Evolutionary conservation across 73 alveolate species (phyloP).

Genomic region (Tetrahymena borealis): DNA sequence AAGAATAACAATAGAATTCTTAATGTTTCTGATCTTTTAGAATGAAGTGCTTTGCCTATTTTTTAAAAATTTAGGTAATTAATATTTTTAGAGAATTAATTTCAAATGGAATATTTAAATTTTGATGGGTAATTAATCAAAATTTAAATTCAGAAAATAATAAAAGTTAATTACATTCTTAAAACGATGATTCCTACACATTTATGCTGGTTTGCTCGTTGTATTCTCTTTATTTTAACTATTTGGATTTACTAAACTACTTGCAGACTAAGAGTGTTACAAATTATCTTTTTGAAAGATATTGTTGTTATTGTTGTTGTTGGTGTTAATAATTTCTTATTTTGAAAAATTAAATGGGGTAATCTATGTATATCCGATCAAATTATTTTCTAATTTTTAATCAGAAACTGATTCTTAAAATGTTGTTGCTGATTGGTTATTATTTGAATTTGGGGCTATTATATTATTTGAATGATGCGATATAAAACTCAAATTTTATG

Average conservation of each 20-base stretch:
- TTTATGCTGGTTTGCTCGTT: not conserved
- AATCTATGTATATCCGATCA: not conserved
- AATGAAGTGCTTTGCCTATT: not conserved
- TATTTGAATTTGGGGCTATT: not conserved
- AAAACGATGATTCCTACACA: not conserved
- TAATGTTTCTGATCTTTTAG: not conserved
- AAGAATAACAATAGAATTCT: not conserved
- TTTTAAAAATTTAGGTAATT: not conserved
- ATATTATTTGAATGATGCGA: not conserved
- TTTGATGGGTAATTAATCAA: too few species aligned
- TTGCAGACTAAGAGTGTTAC: not conserved
- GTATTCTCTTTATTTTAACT: not conserved
- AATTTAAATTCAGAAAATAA: not conserved
- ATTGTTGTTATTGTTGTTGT: too few species aligned
- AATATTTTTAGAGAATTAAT: not conserved
- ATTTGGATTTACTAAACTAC: not conserved
- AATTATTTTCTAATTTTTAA: not conserved
- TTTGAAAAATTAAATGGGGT: not conserved
- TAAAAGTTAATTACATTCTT: not conserved
- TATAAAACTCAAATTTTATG: not conserved
- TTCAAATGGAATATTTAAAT: not conserved
- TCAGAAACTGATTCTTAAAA: not conserved
- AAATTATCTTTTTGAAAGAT: not conserved
- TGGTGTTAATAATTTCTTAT: too few species aligned
- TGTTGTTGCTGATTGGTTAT: not conserved